Conservation (phyloP, 306 rosid species). For the Pachyrhizus erosus region DNA sequence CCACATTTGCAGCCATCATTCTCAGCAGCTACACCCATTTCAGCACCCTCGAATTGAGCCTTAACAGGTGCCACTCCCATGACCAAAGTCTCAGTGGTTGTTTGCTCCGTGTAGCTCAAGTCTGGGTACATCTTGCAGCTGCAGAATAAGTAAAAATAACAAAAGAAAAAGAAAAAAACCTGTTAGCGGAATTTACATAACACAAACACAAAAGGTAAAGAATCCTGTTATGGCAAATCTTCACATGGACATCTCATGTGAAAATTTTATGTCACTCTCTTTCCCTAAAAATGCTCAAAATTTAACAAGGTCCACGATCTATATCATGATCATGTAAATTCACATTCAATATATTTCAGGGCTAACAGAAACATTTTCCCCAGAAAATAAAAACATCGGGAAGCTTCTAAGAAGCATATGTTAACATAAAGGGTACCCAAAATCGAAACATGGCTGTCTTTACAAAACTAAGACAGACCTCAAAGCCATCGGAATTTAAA, state of each 20-base stretch:
- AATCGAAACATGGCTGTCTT: not conserved
- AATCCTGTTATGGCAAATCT: not conserved
- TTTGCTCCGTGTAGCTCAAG: slow-evolving; percentile 55
- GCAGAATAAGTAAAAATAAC: not conserved
- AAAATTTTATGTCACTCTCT: not conserved
- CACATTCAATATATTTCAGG: not conserved
- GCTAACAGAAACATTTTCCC: not conserved
- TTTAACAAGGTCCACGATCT: not conserved
- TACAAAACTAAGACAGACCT: not conserved
- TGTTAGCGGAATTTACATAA: not conserved
- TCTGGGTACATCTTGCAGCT: slow-evolving; percentile 73
- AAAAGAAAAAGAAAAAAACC: not conserved
- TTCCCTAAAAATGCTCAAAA: not conserved
- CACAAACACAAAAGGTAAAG: not conserved
- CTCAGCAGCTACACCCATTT: slow-evolving; percentile 61
- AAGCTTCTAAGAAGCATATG: not conserved
- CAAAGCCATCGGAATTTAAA: not conserved
- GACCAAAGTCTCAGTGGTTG: slow-evolving; percentile 52
- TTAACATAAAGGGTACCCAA: not conserved
- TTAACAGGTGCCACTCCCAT: slow-evolving; percentile 63
- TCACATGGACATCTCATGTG: not conserved
- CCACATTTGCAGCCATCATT: slow-evolving; percentile 84
- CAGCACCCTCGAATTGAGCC: slow-evolving; percentile 58
- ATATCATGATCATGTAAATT: not conserved
- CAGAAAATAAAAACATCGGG: not conserved